Evolutionary conservation across 371 early-diverging fungal genomes (phyloP).

Genomic region (Rhizopus delemar): DNA sequence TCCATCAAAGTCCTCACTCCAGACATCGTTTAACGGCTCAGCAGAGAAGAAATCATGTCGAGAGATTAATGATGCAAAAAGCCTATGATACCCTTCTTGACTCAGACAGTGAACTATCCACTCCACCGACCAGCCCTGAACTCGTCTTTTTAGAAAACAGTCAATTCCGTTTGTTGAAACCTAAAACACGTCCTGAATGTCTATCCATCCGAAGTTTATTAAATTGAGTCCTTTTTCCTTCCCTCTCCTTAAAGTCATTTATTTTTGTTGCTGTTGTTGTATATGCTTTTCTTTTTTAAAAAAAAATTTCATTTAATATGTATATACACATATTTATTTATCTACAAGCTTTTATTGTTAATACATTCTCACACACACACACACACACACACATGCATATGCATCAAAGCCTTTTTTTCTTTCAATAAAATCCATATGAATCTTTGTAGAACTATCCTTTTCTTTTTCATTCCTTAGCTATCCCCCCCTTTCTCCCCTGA

Average conservation of each 20-base stretch:
- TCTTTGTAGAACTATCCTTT: too few relatives aligned
- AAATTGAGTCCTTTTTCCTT: constrained; percentile 1
- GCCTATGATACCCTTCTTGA: neutral
- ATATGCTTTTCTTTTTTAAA: neutral
- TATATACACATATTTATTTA: too few relatives aligned
- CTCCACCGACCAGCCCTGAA: constrained; percentile 8
- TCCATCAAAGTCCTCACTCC: constrained; percentile 27
- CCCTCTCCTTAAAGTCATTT: neutral
- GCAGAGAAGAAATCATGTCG: constrained; percentile 27
- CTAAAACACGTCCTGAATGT: constrained; percentile 19
- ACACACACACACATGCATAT: neutral
- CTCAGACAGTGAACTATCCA: neutral
- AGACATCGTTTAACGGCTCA: constrained; percentile 28
- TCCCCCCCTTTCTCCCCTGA: too few relatives aligned
- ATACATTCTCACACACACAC: neutral
- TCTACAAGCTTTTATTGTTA: too few relatives aligned
- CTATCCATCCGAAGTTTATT: constrained; percentile 14
- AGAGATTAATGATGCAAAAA: constrained; percentile 32
- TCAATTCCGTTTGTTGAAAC: constrained; percentile 17
- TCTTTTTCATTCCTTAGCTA: too few relatives aligned
- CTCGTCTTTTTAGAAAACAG: constrained; percentile 7
- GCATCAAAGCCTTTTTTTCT: neutral
- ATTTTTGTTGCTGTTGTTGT: neutral
- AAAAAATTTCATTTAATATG: too few relatives aligned
- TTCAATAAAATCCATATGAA: too few relatives aligned